Evolutionary conservation across 2,329 filamentous ascomycete species (phyloP), one percentile per base, ranked within the genome.

Genomic region (Pseudogymnoascus sp.): DNA sequence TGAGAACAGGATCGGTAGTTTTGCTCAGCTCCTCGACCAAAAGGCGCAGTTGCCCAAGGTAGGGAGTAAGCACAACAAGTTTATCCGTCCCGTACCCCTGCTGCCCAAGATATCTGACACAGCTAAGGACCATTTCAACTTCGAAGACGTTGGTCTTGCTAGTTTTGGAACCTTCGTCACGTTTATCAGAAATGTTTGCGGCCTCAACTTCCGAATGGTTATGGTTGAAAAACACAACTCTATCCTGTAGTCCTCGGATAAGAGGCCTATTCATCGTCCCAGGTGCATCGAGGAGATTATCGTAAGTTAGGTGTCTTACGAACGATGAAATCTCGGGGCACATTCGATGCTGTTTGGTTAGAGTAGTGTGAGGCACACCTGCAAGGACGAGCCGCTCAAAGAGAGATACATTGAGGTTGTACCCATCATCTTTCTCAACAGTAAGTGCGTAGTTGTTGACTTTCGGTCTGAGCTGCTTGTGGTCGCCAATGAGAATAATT

Each of bases 361-460:
- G 13, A 2, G 33, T 35, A 13, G 33, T 35, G 10, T 35, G 33
- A 13, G 33, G 13, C 13, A n/a, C 13, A 4, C 13, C 13, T 33
- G 64, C 63, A 4, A 69, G 62, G 5, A 76, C 73, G 1, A 82
- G 72, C 21, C 79, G 67, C 67, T 82, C 79, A 63, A 82, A 82
- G 1, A 79, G 72, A 0, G 74, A 77, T 3, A 72, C 61, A 59
- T 82, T 77, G 2, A 82, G 67, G 2, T 72, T 66, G 52, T 77
- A 77, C 34, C 70, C 64, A 1, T 62, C 63, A 3, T 76, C 75
- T 59, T 68, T 74, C 52, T 74, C 73, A 2, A 65, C 60, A 10
- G 68, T 71, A 4, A 74, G 66, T 0, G 69, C 63, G 61, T 71
- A 74, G 57, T 72, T 74, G 15, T 73, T 68, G 30, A 74, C 68